Evolutionary conservation across 495 filamentous ascomycete species (phyloP).

Genomic region (Aspergillus baeticus): DNA sequence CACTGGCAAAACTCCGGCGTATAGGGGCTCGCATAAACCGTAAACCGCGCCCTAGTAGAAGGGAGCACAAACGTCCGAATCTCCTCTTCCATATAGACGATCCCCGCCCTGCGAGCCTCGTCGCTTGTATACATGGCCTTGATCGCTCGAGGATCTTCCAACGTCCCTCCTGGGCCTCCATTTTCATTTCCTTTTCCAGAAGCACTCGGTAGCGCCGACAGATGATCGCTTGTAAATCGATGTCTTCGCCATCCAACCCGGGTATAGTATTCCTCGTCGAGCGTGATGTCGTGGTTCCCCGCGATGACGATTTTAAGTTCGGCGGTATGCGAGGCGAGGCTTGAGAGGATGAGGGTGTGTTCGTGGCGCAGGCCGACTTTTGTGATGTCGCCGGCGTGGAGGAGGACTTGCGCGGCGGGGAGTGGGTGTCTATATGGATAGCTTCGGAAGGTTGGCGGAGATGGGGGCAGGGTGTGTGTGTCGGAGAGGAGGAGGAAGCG

Average conservation of each 20-base stretch:
- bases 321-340: conserved; percentile 57
- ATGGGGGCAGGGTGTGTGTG: conserved; percentile 51
- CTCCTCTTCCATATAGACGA: conserved; percentile 70
- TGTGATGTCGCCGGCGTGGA: conserved; percentile 77
- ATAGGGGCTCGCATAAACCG: conserved; percentile 69
- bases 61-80: conserved; percentile 41
- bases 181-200: conserved; percentile 7
- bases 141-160: conserved; percentile 26
- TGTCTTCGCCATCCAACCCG: conserved; percentile 32
- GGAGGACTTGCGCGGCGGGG: conserved; percentile 59
- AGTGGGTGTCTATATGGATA: conserved; percentile 46
- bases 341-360: conserved; percentile 49
- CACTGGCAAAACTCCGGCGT: conserved; percentile 58
- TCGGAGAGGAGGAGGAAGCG: conserved; percentile 62
- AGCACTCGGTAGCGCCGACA: conserved; percentile 10
- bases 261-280: conserved; percentile 57
- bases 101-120: conserved; percentile 47
- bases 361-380: conserved; percentile 56
- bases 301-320: conserved; percentile 77
- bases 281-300: conserved; percentile 76
- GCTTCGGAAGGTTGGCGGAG: conserved; percentile 20
- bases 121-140: conserved; percentile 49
- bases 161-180: conserved; percentile 1
- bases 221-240: conserved; percentile 20
- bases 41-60: conserved; percentile 56